A percentile compares a stretch with the other conserved stretches of the same genome.
phyloP scores from a whole-genome alignment of 73 alveolate genomes.

The Tetrahymena elliotti region DNA sequence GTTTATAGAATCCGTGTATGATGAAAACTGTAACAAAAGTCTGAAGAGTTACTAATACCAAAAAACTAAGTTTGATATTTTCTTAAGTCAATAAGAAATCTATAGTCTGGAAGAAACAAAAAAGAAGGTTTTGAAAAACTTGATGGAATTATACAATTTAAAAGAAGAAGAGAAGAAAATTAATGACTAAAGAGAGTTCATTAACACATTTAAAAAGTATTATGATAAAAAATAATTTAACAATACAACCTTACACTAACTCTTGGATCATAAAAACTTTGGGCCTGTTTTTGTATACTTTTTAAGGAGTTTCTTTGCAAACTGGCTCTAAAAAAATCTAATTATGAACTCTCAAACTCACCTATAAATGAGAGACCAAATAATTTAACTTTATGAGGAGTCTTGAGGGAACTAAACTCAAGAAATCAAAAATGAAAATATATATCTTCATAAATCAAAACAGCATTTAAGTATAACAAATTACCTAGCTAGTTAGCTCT shows the following conservation, averaged over 20 bases:
- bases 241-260: not conserved
- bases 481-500: no score
- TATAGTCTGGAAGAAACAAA: not conserved
- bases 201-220: not conserved
- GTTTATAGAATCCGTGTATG: not conserved
- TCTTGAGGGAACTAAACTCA: not conserved
- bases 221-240: not conserved
- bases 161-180: not conserved
- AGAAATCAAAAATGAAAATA: no score
- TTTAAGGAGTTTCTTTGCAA: not conserved
- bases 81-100: not conserved
- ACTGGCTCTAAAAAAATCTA: not conserved
- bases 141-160: not conserved
- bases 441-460: no score
- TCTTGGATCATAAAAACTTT: not conserved
- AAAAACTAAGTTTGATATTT: not conserved
- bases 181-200: not conserved
- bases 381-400: not conserved
- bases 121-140: not conserved
- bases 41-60: not conserved
- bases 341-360: not conserved
- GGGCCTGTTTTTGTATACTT: not conserved
- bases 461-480: not conserved
- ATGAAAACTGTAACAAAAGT: not conserved
- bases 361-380: not conserved